A percentile compares a stretch with the other conserved stretches of the same genome.
Conservation (phyloP, 305 asterid genomes). For the Fraxinus albicans region DNA sequence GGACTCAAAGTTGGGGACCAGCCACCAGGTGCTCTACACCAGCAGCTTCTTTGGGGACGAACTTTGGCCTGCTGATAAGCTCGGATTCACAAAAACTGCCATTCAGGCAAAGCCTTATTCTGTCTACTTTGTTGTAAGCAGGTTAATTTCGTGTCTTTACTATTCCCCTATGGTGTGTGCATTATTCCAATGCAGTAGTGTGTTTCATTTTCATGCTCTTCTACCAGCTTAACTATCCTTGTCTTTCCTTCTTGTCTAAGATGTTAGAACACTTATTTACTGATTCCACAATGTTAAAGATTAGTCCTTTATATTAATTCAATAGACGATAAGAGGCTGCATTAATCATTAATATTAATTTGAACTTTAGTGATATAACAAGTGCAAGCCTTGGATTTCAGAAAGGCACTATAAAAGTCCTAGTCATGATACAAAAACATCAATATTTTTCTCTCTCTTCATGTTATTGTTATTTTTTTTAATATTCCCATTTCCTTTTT, state of each 20-base stretch:
- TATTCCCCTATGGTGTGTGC: background rate
- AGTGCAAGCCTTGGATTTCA: background rate
- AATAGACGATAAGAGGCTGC: background rate
- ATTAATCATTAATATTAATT: background rate
- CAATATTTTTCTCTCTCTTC: too few relatives aligned
- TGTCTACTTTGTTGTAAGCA: constrained; percentile 84
- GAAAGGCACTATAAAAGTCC: too few relatives aligned
- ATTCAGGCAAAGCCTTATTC: constrained; percentile 91
- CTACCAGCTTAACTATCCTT: background rate
- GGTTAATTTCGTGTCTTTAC: constrained; percentile 34
- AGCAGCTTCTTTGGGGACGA: constrained; percentile 97
- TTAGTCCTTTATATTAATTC: background rate
- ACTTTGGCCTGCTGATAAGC: constrained; percentile 96
- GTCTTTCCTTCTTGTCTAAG: background rate
- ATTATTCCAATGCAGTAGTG: background rate
- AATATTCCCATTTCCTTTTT: too few relatives aligned
- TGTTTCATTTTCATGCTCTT: background rate
- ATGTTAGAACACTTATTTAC: background rate
- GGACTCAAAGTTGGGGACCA: constrained; percentile 89
- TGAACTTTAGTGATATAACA: background rate
- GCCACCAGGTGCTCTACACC: constrained; percentile 58
- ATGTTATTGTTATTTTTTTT: too few relatives aligned
- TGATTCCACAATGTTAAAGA: background rate
- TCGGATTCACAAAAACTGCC: constrained; percentile 88
- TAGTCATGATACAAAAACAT: too few relatives aligned